A percentile compares a stretch with the other conserved stretches of the same genome.
These are phyloP conservation scores for Salix dunnii DNA, from an alignment of 345 rosid species.

Conservation along the genomic window DNA sequence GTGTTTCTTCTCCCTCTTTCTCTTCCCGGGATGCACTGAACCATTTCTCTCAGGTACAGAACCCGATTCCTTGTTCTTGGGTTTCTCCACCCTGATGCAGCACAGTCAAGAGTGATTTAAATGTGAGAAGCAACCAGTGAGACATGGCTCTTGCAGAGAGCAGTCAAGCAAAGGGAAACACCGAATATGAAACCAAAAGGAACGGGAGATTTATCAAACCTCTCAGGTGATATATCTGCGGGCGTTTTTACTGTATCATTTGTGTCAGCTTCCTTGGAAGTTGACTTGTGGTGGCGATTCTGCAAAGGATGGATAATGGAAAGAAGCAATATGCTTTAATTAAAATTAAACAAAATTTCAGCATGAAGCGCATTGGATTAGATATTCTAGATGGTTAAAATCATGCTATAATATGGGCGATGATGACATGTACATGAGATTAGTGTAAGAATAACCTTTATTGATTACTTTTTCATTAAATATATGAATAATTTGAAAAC, in stretches of 20 bases:
- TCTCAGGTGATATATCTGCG: conserved; percentile 12
- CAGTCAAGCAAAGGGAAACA: background rate
- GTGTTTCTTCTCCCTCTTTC: conserved; percentile 18
- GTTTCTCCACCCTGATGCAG: conserved; percentile 21
- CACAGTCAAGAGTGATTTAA: conserved; percentile 1
- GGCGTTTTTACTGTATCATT: conserved; percentile 11
- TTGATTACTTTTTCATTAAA: background rate
- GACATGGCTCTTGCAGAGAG: background rate
- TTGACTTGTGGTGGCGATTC: conserved; percentile 64
- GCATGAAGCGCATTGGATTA: background rate
- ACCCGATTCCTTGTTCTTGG: conserved; percentile 20
- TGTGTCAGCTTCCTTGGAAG: conserved; percentile 39
- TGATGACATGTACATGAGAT: background rate
- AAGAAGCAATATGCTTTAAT: background rate
- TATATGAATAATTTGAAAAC: too few relatives aligned
- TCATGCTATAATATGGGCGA: background rate
- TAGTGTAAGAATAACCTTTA: background rate
- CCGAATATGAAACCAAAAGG: background rate
- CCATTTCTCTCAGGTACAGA: background rate
- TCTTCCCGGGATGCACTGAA: conserved; percentile 12
- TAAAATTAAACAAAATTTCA: background rate
- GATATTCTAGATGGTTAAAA: background rate
- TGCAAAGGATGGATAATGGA: conserved; percentile 30
- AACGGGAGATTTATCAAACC: conserved; percentile 11
- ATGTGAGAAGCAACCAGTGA: background rate